These are phyloP conservation scores for Xerocomellus chrysenteron DNA, from an alignment of 768 basidiomycete species.

Conservation along the genomic window DNA sequence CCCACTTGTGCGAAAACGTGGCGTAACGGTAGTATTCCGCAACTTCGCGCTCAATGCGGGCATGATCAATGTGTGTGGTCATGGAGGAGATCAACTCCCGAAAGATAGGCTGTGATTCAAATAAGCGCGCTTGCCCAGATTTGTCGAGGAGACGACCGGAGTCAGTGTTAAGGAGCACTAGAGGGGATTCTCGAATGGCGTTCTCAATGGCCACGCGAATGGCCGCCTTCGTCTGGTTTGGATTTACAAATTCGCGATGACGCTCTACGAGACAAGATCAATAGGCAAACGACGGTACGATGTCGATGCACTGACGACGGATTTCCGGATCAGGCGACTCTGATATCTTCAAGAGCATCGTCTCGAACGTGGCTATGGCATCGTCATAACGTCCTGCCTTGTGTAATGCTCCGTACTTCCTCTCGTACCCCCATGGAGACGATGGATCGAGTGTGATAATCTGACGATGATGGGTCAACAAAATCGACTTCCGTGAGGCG, in stretches of 20 bases:
- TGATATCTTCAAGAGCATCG: conserved; percentile 1
- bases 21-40: neutral
- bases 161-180: conserved; percentile 2
- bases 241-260: neutral
- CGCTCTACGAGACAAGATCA: neutral
- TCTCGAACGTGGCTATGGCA: neutral
- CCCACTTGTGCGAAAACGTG: neutral
- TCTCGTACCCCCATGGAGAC: neutral
- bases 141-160: conserved; percentile 3
- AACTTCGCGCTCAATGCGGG: neutral
- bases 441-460: neutral
- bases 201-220: neutral
- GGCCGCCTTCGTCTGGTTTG: neutral
- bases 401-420: neutral
- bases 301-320: neutral
- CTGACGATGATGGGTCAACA: neutral
- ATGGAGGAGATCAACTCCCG: conserved; percentile 1
- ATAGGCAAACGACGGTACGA: neutral
- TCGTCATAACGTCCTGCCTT: neutral
- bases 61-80: neutral
- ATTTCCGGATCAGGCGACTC: neutral
- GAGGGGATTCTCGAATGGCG: conserved; percentile 2
- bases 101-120: conserved; percentile 1
- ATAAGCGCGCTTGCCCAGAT: neutral
- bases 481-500: neutral